phyloP scores from a whole-genome alignment of 2,329 filamentous ascomycete genomes.

The Pseudocercospora fijiensis region DNA sequence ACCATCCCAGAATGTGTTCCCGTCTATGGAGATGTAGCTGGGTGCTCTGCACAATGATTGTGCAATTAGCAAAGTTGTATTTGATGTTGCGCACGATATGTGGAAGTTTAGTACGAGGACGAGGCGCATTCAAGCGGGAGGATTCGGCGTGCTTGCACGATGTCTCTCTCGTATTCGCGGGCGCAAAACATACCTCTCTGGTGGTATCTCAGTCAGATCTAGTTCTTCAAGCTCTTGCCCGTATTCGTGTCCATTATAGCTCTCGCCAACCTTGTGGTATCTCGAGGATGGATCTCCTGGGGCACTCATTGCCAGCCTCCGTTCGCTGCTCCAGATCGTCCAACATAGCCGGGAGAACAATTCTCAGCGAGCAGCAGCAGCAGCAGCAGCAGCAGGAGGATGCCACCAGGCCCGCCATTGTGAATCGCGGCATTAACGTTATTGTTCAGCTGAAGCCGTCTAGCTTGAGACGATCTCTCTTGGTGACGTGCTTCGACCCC shows the following conservation, averaged over 20 bases:
- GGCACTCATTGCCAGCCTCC: constrained; percentile 5
- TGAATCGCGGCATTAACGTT: not conserved
- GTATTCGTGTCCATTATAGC: constrained; percentile 5
- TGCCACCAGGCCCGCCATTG: not conserved
- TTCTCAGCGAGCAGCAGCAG: not conserved
- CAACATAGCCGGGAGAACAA: not conserved
- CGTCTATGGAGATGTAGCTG: not conserved
- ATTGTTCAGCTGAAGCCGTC: constrained; percentile 1
- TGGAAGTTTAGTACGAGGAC: not conserved
- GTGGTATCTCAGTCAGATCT: not conserved
- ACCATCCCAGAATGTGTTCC: constrained; percentile 4
- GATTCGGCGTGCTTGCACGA: not conserved
- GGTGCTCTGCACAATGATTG: not conserved
- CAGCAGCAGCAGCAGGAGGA: not conserved
- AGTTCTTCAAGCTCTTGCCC: constrained; percentile 1
- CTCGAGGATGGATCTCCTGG: not conserved
- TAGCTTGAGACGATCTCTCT: not conserved
- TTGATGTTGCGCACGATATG: not conserved
- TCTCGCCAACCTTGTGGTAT: constrained; percentile 1
- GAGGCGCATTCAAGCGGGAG: not conserved
- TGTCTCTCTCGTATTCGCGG: not conserved
- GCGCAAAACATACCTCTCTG: not conserved
- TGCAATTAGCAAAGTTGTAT: not conserved
- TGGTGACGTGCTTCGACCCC: not conserved
- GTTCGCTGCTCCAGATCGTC: not conserved